A percentile compares a stretch with the other conserved stretches of the same genome.
These are phyloP conservation scores for Circinella minor DNA, from an alignment of 371 early-diverging fungal genomes.

Conservation along the genomic window DNA sequence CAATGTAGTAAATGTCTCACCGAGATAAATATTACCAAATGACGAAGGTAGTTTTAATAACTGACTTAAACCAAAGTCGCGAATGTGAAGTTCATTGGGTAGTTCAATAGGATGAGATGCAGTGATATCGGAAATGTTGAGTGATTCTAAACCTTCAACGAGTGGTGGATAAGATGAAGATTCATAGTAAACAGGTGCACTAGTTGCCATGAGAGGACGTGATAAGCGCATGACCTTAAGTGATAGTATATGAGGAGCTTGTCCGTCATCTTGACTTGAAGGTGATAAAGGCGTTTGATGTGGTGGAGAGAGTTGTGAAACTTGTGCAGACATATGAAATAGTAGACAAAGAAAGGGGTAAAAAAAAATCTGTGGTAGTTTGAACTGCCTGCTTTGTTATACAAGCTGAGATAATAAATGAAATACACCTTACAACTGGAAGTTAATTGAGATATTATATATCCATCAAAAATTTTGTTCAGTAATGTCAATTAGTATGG, in stretches of 20 bases:
- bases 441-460: no score
- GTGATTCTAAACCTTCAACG: slow-evolving; percentile 46
- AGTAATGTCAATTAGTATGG: no score
- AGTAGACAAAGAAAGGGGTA: background rate
- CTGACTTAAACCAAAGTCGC: slow-evolving; percentile 70
- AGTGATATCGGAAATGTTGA: slow-evolving; percentile 42
- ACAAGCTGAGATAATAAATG: no score
- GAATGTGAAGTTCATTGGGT: slow-evolving; percentile 40
- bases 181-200: slow-evolving; percentile 57
- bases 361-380: no score
- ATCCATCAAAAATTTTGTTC: no score
- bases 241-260: slow-evolving; percentile 71
- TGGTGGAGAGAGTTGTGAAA: slow-evolving; percentile 20
- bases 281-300: slow-evolving; percentile 18
- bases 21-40: slow-evolving; percentile 94
- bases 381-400: no score
- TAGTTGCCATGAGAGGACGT: slow-evolving; percentile 72
- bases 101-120: slow-evolving; percentile 39
- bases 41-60: slow-evolving; percentile 65
- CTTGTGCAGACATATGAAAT: slow-evolving; percentile 17
- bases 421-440: no score
- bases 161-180: slow-evolving; percentile 27
- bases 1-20: slow-evolving; percentile 92
- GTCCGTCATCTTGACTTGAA: slow-evolving; percentile 41
- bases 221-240: slow-evolving; percentile 94